Evolutionary conservation across 2,329 filamentous ascomycete species (phyloP).

Genomic region (Diaporthe vaccinii): DNA sequence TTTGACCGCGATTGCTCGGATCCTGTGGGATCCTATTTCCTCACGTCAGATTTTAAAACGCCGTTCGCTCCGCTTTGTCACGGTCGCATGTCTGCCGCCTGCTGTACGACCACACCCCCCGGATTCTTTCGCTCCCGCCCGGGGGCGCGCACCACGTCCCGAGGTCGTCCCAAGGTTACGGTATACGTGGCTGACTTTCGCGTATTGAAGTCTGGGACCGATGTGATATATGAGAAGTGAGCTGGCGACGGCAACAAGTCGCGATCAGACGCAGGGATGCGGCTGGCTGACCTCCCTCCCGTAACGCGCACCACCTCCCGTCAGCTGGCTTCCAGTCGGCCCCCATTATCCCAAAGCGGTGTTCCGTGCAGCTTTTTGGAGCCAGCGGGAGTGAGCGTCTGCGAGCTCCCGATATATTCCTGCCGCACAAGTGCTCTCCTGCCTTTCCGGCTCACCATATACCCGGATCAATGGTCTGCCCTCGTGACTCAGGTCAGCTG

Average conservation of each 20-base stretch:
- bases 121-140: background rate
- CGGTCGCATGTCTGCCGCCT: background rate
- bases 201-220: background rate
- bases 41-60: conserved; percentile 33
- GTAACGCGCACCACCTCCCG: background rate
- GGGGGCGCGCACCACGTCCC: background rate
- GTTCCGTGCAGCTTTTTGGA: conserved; percentile 14
- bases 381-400: background rate
- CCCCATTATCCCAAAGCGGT: conserved; percentile 18
- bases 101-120: background rate
- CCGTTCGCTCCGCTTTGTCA: conserved; percentile 25
- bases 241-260: conserved; percentile 22
- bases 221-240: conserved; percentile 33
- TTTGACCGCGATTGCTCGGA: conserved; percentile 8
- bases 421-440: background rate
- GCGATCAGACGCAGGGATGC: conserved; percentile 19
- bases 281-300: conserved; percentile 17
- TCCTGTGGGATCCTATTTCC: conserved; percentile 11
- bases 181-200: conserved; percentile 1
- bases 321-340: conserved; percentile 12
- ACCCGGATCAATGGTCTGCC: background rate
- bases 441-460: background rate
- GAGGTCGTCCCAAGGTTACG: conserved; percentile 1
- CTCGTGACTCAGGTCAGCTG: conserved; percentile 31
- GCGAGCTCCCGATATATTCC: background rate